phyloP scores from a whole-genome alignment of 2,329 filamentous ascomycete species.

The Teratosphaeria epicoccoides region DNA sequence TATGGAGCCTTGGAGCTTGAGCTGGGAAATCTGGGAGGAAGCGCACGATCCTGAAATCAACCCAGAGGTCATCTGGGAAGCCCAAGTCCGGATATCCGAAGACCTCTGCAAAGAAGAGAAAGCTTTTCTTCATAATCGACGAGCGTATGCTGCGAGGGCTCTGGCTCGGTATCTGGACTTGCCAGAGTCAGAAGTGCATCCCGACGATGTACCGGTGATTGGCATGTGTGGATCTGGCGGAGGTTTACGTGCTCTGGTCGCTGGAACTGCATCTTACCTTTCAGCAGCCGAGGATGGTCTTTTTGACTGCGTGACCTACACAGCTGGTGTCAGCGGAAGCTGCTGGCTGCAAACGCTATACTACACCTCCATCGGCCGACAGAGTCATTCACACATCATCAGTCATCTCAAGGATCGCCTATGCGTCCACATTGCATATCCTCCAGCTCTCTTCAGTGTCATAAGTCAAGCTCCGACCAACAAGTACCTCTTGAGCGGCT shows the following conservation, averaged over 20 bases:
- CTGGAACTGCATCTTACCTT: slow-evolving; percentile 76
- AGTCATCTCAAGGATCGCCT: slow-evolving; percentile 79
- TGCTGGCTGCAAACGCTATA: slow-evolving; percentile 91
- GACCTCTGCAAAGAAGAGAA: slow-evolving; percentile 77
- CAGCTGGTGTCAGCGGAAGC: slow-evolving; percentile 86
- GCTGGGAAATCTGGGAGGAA: slow-evolving; percentile 87
- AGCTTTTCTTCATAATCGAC: slow-evolving; percentile 59
- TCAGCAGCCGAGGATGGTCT: slow-evolving; percentile 77
- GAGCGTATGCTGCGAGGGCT: slow-evolving; percentile 56
- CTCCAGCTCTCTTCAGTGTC: slow-evolving; percentile 68
- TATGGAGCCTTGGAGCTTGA: slow-evolving; percentile 75
- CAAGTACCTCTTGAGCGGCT: slow-evolving; percentile 75
- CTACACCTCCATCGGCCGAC: slow-evolving; percentile 64
- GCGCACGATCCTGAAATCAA: slow-evolving; percentile 74
- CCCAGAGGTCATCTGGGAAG: slow-evolving; percentile 76
- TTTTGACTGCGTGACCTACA: slow-evolving; percentile 91
- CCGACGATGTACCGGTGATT: slow-evolving; percentile 85
- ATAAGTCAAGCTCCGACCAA: slow-evolving; percentile 85
- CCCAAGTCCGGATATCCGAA: slow-evolving; percentile 68
- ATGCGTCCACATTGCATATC: slow-evolving; percentile 83
- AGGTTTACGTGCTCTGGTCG: slow-evolving; percentile 78
- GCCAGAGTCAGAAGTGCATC: slow-evolving; percentile 69
- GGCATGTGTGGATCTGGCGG: slow-evolving; percentile 92
- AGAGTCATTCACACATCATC: slow-evolving; percentile 58
- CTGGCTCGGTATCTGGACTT: slow-evolving; percentile 74